Evolutionary conservation across 148 eudicot species (phyloP), one percentile per base, ranked within the genome.

Genomic region (Pharnaceum exiguum): DNA sequence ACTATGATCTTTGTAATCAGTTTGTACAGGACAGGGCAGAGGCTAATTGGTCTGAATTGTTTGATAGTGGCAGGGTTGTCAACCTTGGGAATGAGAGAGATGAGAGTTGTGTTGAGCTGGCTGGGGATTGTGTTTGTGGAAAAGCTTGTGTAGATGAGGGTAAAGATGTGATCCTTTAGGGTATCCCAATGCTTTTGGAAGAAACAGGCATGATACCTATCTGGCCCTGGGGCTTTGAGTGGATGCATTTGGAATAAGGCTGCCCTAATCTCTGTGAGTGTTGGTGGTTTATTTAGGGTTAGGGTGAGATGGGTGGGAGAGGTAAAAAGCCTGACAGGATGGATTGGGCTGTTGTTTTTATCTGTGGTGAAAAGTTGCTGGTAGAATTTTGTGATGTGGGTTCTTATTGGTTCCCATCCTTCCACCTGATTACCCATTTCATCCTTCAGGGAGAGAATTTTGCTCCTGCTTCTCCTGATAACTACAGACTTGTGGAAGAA

Each of bases 111-210:
- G 10, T 37, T 36, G 0, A 55, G 0, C 0, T 24, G 5, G 0
- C 10, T 1, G 2, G 19, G 45, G 29, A 55, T 1, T 0, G 0
- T 1, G 0, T n/a, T 7, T 0, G 0, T 5, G 0, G 2, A 1
- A 16, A 37, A 36, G 4, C 5, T 11, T 0, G 12, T 6, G 0
- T 8, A 8, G 1, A 53, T 23, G 2, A 22, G 2, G 3, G 26
- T 10, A 0, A 1, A 2, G 1, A 53, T 1, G 4, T 19, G 15
- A 19, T 6, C 1, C 0, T 4, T 11, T 4, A 53, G 0, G 2
- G 12, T 1, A 19, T 19, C 0, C 58, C 43, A 53, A 16, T 19
- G 25, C 3, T 4, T 53, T 4, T 38, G 29, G 22, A 12, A 57
- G 21, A 57, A 57, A 12, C 21, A 7, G 4, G 8, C 23, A 5